Percentiles rank a stretch among this genome's conserved stretches.
phyloP scores from a whole-genome alignment of 2,329 filamentous ascomycete genomes.

The Cladosporium sp. region DNA sequence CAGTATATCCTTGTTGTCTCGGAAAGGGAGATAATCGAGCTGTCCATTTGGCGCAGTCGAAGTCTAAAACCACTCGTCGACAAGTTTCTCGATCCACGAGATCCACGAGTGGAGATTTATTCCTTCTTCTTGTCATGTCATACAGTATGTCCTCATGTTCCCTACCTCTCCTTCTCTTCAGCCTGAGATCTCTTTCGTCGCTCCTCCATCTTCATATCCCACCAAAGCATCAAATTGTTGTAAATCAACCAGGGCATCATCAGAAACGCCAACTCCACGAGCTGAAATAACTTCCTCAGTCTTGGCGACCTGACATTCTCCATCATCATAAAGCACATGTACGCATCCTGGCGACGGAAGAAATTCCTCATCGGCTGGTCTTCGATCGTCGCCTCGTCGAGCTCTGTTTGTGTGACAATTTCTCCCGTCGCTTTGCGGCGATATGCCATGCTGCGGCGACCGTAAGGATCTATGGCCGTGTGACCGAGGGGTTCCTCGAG shows the following conservation, averaged over 20 bases:
- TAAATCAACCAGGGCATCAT: not conserved
- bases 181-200: not conserved
- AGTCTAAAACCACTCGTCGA: too few species aligned
- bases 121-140: not conserved
- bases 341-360: not conserved
- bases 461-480: not conserved
- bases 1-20: not conserved
- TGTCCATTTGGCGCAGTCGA: not conserved
- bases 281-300: not conserved
- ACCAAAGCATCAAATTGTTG: not conserved
- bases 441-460: conserved; percentile 2
- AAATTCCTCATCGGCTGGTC: not conserved
- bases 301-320: not conserved
- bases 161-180: not conserved
- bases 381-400: not conserved
- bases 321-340: not conserved
- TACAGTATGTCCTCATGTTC: not conserved
- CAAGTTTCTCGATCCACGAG: too few species aligned
- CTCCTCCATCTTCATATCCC: not conserved
- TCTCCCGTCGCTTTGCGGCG: not conserved
- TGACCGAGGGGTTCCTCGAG: not conserved
- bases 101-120: not conserved
- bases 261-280: not conserved
- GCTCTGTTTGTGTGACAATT: not conserved
- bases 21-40: not conserved